Base-by-base conservation (phyloP, 2,329 filamentous ascomycete species). In the Exophiala calicioides region DNA sequence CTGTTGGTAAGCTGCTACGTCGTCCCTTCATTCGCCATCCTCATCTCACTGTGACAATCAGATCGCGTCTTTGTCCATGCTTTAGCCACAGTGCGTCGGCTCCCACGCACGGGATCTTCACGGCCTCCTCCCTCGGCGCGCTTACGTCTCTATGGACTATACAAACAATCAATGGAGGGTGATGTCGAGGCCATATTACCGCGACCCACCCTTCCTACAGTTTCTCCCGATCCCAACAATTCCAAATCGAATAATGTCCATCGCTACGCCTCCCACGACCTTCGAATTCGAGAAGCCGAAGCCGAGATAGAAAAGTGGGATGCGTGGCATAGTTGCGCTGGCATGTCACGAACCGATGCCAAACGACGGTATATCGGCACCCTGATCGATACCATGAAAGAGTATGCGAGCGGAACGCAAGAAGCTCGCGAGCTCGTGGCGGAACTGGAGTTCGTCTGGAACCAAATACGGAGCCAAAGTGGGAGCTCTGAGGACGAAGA, bases 361-460 rank as follows among this genome's bases (percentile, higher is more conserved):
- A 98, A 98, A 76, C 82, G 88, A 60, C 80, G 86, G 59, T 97
- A 98, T 66, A 91, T 98, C 64, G 88, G 90, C 62, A 90, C 88
- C 13, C 75, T 98, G 50, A 95, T 98, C 66, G 86, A 91, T 60
- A 97, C 90, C 1, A 97, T 98, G 90, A 90, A 96, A 72, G 81
- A 83, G 64, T 97, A 95, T 72, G 93, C 93, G 38, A 93, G 78
- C 32, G 79, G 85, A 30, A 96, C 90, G 0, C 62, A 69, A 37
- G 90, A 95, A 65, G 89, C 89, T 5, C 80, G 85, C 50, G 90
- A 95, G 68, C 77, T 98, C 29, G 90, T 97, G 27, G 78, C 84
- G 7, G 93, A 98, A 68, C 80, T 98, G n/a, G 93, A 98, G 69
- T 98, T 97, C 61, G 91, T 98, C 29, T 98, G 93, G 93, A 90